Evolutionary conservation across 768 basidiomycete genomes (phyloP).

Genomic region (Macrolepiota fuliginosa): DNA sequence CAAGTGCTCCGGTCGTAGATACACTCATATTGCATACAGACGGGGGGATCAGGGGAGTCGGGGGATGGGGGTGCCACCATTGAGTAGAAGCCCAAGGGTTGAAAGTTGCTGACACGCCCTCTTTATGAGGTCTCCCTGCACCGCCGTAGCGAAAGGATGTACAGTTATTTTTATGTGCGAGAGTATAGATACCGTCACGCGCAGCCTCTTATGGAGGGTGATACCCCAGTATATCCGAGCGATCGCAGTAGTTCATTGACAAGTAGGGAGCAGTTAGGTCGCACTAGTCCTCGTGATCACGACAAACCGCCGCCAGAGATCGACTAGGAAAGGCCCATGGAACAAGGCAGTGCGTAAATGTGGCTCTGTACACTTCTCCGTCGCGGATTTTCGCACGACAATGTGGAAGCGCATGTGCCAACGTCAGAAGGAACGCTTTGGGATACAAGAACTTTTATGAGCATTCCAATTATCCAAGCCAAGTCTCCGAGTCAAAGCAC

Average conservation of each 20-base stretch:
- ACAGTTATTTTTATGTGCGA: conserved; percentile 5
- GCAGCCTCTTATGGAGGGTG: conserved; percentile 2
- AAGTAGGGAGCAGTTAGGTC: background rate
- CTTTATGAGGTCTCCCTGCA: background rate
- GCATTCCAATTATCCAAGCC: background rate
- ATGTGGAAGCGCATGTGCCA: background rate
- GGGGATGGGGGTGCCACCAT: background rate
- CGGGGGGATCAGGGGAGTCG: background rate
- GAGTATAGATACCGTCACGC: background rate
- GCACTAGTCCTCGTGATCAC: conserved; percentile 3
- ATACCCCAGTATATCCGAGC: background rate
- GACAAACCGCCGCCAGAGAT: background rate
- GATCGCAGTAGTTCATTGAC: background rate
- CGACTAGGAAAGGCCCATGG: background rate
- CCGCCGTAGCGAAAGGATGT: background rate
- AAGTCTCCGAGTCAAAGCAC: background rate
- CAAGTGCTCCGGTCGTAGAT: background rate
- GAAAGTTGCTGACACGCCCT: background rate
- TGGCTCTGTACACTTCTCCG: background rate
- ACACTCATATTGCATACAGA: background rate
- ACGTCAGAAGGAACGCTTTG: background rate
- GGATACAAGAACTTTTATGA: background rate
- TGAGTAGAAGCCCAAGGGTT: background rate
- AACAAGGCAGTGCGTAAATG: background rate
- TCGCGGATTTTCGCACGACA: background rate